A percentile compares a stretch with the other conserved stretches of the same genome.
Evolutionary conservation across 1,284 basidiomycete species (phyloP).

Genomic region (Austroboletus niveus): DNA sequence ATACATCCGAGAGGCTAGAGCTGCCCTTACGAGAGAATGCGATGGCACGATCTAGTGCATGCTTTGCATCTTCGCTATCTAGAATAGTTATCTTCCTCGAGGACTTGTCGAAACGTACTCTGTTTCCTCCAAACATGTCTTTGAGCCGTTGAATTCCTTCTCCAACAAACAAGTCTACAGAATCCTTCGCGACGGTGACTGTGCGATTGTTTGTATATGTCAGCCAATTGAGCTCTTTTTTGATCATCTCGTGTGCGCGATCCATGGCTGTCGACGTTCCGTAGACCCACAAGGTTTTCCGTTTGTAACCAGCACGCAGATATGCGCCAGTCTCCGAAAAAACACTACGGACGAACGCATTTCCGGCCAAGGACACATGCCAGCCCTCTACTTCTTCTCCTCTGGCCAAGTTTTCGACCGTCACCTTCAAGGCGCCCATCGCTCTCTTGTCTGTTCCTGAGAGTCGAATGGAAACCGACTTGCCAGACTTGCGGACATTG

Average conservation of each 20-base stretch:
- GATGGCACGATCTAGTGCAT: constrained; percentile 42
- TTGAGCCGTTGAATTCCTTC: constrained; percentile 44
- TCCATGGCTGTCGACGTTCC: constrained; percentile 37
- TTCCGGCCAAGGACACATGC: constrained; percentile 36
- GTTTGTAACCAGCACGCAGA: constrained; percentile 43
- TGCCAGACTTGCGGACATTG: constrained; percentile 16
- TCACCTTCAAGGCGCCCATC: constrained; percentile 55
- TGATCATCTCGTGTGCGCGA: constrained; percentile 40
- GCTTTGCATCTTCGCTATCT: constrained; percentile 49
- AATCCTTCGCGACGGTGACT: constrained; percentile 33
- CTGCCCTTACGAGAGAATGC: constrained; percentile 35
- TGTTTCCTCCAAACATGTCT: constrained; percentile 50
- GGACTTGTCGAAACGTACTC: constrained; percentile 40
- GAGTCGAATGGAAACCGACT: constrained; percentile 27
- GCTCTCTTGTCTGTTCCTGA: constrained; percentile 43
- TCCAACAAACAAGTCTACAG: constrained; percentile 33
- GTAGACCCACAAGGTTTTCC: constrained; percentile 40
- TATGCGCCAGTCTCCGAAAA: constrained; percentile 38
- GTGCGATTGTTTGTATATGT: constrained; percentile 29
- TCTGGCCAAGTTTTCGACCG: constrained; percentile 50
- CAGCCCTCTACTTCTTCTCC: constrained; percentile 49
- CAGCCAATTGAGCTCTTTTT: constrained; percentile 42
- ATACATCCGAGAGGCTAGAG: constrained; percentile 50
- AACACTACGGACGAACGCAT: constrained; percentile 36
- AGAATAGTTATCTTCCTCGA: constrained; percentile 41